A percentile compares a stretch with the other conserved stretches of the same genome.
phyloP scores from a whole-genome alignment of 2,329 filamentous ascomycete genomes.

The Colletotrichum incanum region DNA sequence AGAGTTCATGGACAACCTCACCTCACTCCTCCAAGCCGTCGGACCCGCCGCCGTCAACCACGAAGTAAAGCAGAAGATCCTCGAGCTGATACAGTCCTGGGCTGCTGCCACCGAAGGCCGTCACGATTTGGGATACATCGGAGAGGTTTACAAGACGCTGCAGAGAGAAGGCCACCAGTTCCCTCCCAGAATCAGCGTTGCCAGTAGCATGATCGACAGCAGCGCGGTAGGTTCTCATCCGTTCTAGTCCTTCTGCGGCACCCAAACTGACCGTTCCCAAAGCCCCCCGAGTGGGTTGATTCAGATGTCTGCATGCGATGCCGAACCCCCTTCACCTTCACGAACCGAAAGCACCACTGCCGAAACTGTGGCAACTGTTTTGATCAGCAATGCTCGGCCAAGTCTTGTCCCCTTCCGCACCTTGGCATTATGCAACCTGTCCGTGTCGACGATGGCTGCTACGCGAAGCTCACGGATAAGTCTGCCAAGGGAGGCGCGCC shows the following conservation, averaged over 20 bases:
- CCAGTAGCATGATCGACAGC: conserved; percentile 98
- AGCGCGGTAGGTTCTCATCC: conserved; percentile 79
- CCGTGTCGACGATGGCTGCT: conserved; percentile 95
- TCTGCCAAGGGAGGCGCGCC: conserved; percentile 60
- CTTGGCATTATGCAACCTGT: conserved; percentile 93
- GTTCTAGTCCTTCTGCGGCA: not conserved
- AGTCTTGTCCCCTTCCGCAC: conserved; percentile 89
- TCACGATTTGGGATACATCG: conserved; percentile 87
- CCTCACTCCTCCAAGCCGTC: conserved; percentile 88
- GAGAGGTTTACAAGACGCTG: conserved; percentile 86
- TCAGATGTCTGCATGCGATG: conserved; percentile 99
- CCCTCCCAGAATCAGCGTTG: conserved; percentile 86
- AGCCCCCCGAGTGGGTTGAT: conserved; percentile 96
- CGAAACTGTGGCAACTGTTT: conserved; percentile 98
- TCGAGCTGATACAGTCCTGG: conserved; percentile 96
- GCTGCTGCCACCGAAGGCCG: conserved; percentile 90
- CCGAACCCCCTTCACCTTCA: conserved; percentile 95
- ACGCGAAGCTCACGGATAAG: conserved; percentile 88
- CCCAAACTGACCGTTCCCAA: conserved; percentile 53
- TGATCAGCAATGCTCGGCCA: conserved; percentile 94
- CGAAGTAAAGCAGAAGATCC: conserved; percentile 90
- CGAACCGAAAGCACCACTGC: conserved; percentile 98
- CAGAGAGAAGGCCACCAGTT: conserved; percentile 91
- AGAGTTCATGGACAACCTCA: conserved; percentile 98
- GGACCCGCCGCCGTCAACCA: conserved; percentile 82